Evolutionary conservation across 495 filamentous ascomycete genomes (phyloP), one percentile per base, ranked within the genome.

Genomic region (Oleoguttula mirabilis): DNA sequence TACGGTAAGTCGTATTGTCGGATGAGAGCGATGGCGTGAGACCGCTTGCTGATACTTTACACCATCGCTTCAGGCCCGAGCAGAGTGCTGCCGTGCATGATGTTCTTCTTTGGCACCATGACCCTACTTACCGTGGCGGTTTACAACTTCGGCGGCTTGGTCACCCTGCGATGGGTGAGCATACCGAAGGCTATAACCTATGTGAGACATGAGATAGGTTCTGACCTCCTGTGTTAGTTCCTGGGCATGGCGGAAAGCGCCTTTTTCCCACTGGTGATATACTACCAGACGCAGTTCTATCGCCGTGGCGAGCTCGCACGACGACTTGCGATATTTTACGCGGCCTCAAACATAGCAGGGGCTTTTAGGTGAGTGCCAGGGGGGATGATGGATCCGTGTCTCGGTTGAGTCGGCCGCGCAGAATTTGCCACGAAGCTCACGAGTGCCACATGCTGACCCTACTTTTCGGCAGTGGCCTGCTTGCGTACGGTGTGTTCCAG

Each of bases 291-390:
- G 10, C 69, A 66, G 1, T 87, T 88, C 57, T 87, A 87, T 51
- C 73, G 77, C 17, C 75, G 82, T 25, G 73, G 74, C n/a, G 82
- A 87, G 54, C 66, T 88, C 7, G 82, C 81, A 4, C 66, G 81
- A 15, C 77, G 82, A 3, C 68, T 88, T 1, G 79, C 79, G 25
- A 67, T 87, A 51, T 88, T 87, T 66, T 87, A 86, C 55, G 82
- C 81, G 0, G 81, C 79, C 0, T 76, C 73, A 22, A 80, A 75
- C 43, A 79, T 87, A 35, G 82, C 80, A 20, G 75, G 72, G 32
- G 83, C 80, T 17, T 35, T 86, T 86, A n/a, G n/a, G n/a, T n/a
- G n/a, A n/a, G n/a, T n/a, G n/a, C n/a, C n/a, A n/a, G n/a, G n/a
- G n/a, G n/a, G n/a, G n/a, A n/a, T n/a, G n/a, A n/a, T n/a, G n/a